Conservation (phyloP, 257 asterid genomes). For the Lithospermum erythrorhizon region DNA sequence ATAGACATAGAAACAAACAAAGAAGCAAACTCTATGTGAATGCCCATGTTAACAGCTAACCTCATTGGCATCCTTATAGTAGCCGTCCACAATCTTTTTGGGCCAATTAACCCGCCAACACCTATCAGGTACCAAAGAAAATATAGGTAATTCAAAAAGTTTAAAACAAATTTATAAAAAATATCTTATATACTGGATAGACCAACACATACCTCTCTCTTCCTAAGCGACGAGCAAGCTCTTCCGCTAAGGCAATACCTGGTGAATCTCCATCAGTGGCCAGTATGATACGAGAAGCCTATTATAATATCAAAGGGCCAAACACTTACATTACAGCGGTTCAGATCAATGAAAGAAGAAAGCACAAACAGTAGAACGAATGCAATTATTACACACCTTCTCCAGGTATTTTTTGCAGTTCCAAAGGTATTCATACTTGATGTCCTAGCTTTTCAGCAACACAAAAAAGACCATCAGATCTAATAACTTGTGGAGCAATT, state of each 20-base stretch:
- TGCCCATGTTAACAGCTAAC: constrained; percentile 23
- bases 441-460: constrained; percentile 75
- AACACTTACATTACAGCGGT: constrained; percentile 1
- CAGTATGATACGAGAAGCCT: constrained; percentile 95
- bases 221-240: constrained; percentile 96
- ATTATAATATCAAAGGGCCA: constrained; percentile 12
- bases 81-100: constrained; percentile 44
- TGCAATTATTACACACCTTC: constrained; percentile 38
- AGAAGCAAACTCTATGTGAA: constrained; percentile 2
- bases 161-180: background rate
- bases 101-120: constrained; percentile 99
- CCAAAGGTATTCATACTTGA: constrained; percentile 85
- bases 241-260: constrained; percentile 97
- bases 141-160: background rate
- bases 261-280: constrained; percentile 95
- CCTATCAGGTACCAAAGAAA: constrained; percentile 37
- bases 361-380: constrained; percentile 8
- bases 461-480: constrained; percentile 31
- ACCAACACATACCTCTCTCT: constrained; percentile 60
- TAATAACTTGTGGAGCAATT: constrained; percentile 5
- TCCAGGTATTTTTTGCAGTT: constrained; percentile 75
- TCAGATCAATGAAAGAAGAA: background rate
- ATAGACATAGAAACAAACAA: background rate
- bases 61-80: constrained; percentile 95
- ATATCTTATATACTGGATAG: background rate